Percentiles rank a stretch among this genome's conserved stretches.
Conservation (phyloP, 805 yeast species). For the Candida silvatica region DNA sequence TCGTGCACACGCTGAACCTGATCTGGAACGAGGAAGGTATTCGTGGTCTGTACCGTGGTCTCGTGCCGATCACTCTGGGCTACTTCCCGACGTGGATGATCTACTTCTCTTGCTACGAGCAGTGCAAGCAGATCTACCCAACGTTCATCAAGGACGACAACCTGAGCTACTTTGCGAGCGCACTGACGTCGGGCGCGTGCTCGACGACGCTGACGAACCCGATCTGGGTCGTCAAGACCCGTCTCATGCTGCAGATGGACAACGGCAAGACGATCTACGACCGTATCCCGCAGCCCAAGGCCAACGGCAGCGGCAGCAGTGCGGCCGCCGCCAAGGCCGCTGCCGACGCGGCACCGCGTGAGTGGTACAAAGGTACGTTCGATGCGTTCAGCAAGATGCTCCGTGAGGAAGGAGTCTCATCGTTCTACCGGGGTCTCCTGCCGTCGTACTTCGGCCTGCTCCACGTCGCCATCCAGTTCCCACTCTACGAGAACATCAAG, state of each 20-base stretch:
- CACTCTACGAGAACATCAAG: conserved; percentile 81
- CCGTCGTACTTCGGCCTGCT: conserved; percentile 86
- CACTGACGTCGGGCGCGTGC: conserved; percentile 82
- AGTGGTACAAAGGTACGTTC: conserved; percentile 62
- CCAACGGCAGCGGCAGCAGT: conserved; percentile 11
- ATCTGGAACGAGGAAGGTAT: conserved; percentile 75
- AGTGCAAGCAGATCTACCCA: conserved; percentile 42
- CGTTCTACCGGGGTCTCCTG: conserved; percentile 81
- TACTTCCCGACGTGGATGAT: conserved; percentile 98
- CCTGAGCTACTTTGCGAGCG: conserved; percentile 42
- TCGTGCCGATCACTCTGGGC: conserved; percentile 87
- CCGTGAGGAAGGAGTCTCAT: conserved; percentile 65
- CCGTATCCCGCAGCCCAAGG: conserved; percentile 16
- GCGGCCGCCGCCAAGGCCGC: conserved; percentile 8
- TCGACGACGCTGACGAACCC: conserved; percentile 87
- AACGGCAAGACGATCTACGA: conserved; percentile 31
- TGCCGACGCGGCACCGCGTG: conserved; percentile 7
- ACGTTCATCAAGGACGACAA: conserved; percentile 18
- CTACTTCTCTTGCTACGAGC: conserved; percentile 84
- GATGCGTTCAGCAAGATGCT: conserved; percentile 83
- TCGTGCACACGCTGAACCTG: conserved; percentile 52
- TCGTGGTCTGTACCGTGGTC: conserved; percentile 79
- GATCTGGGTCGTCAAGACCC: conserved; percentile 94
- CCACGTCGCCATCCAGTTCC: conserved; percentile 96
- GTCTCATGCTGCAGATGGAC: conserved; percentile 80